Conservation (phyloP, 2,329 filamentous ascomycete species). For the Shiraia bambusicola region DNA sequence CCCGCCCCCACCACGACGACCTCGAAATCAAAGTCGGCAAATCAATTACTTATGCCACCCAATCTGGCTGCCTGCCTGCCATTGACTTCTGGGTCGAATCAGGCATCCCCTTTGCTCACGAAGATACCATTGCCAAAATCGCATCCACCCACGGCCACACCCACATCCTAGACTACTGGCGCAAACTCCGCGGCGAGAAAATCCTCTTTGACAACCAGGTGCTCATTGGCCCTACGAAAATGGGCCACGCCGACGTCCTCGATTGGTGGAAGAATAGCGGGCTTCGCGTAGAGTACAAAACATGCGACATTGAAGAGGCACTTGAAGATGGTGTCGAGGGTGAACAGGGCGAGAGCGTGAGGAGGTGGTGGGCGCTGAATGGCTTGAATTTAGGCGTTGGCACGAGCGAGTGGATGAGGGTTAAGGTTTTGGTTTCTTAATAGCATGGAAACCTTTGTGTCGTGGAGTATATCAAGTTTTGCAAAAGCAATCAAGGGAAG, state of each 20-base stretch:
- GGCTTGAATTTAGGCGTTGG: constrained; percentile 78
- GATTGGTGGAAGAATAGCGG: constrained; percentile 88
- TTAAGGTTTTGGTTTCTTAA: constrained; percentile 59
- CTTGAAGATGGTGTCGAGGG: constrained; percentile 79
- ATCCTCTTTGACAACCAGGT: constrained; percentile 83
- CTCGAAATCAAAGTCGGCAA: constrained; percentile 77
- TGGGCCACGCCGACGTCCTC: constrained; percentile 78
- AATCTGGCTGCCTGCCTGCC: constrained; percentile 74
- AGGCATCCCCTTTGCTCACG: constrained; percentile 75
- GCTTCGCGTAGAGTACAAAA: constrained; percentile 85
- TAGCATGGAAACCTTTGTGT: not conserved
- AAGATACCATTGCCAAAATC: constrained; percentile 79
- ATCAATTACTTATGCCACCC: constrained; percentile 78
- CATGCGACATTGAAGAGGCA: constrained; percentile 92
- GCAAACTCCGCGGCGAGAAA: constrained; percentile 70
- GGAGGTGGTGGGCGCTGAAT: constrained; percentile 85
- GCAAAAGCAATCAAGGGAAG: too few relatives aligned
- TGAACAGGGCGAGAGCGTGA: constrained; percentile 68
- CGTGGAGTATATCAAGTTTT: too few relatives aligned
- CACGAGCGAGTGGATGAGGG: constrained; percentile 88
- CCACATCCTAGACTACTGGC: constrained; percentile 80
- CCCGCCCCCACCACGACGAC: constrained; percentile 16
- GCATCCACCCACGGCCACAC: constrained; percentile 85
- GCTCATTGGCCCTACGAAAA: constrained; percentile 82
- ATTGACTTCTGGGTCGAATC: constrained; percentile 87